phyloP scores from a whole-genome alignment of 2,329 filamentous ascomycete genomes.

The Clonostachys chloroleuca region DNA sequence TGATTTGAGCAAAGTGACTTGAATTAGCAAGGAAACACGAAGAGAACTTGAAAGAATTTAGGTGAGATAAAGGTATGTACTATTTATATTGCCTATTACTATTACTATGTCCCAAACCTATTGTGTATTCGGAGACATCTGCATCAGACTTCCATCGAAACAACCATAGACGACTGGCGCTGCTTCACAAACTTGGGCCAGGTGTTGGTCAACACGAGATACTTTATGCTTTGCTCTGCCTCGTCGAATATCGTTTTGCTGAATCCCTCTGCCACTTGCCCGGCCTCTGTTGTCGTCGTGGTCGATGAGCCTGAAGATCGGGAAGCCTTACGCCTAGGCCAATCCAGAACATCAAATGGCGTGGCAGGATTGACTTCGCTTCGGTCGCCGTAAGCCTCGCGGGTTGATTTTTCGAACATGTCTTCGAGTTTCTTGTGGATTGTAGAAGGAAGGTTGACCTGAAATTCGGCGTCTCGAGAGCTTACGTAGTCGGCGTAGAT shows the following conservation, averaged over 20 bases:
- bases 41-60: too few species aligned
- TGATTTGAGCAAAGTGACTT: too few species aligned
- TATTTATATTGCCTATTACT: too few species aligned
- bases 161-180: conserved; percentile 20
- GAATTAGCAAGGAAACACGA: too few species aligned
- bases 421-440: conserved; percentile 45
- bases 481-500: conserved; percentile 61
- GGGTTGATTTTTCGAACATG: conserved; percentile 49
- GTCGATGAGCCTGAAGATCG: conserved; percentile 11
- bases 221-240: conserved; percentile 58
- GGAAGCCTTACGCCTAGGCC: conserved; percentile 6
- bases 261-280: conserved; percentile 47
- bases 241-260: conserved; percentile 52
- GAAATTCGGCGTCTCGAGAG: conserved; percentile 55
- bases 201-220: conserved; percentile 65
- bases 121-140: too few species aligned
- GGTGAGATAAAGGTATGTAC: too few species aligned
- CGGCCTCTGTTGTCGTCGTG: conserved; percentile 14
- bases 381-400: conserved; percentile 28
- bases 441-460: conserved; percentile 56
- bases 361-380: conserved; percentile 26
- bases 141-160: too few species aligned
- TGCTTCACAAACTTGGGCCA: conserved; percentile 58
- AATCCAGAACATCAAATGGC: conserved; percentile 32
- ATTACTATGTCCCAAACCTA: too few species aligned